phyloP scores from a whole-genome alignment of 164 flowering plant genomes.

The Akebia trifoliata region DNA sequence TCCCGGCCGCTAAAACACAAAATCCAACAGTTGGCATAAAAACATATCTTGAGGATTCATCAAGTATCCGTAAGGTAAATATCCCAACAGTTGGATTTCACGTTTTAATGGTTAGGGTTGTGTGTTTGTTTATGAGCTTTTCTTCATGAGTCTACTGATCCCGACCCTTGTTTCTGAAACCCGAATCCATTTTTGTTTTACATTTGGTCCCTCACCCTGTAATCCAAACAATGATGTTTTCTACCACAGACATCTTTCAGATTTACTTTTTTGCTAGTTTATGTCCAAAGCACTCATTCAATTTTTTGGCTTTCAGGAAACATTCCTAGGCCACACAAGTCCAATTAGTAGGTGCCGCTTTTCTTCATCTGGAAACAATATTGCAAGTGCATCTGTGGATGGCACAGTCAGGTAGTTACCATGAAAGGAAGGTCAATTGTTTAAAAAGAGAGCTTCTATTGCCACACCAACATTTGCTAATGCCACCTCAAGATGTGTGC shows the following conservation, averaged over 20 bases:
- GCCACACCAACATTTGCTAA: too few species aligned
- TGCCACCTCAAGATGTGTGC: too few species aligned
- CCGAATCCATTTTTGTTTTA: background rate
- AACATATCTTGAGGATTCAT: too few species aligned
- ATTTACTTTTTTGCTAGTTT: background rate
- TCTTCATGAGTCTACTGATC: background rate
- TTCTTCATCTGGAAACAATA: conserved; percentile 88
- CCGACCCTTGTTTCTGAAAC: background rate
- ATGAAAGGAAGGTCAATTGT: too few species aligned
- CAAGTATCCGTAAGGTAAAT: too few species aligned
- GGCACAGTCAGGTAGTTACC: conserved; percentile 82
- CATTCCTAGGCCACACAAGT: conserved; percentile 91
- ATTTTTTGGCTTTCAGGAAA: conserved; percentile 49
- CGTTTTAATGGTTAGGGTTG: too few species aligned
- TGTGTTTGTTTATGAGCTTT: too few species aligned
- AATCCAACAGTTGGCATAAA: too few species aligned
- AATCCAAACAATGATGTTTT: background rate
- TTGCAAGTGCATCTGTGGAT: conserved; percentile 95
- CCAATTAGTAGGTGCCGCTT: conserved; percentile 86
- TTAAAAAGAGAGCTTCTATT: too few species aligned
- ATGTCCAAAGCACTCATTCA: conserved; percentile 6
- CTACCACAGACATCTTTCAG: background rate
- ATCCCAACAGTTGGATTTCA: too few species aligned
- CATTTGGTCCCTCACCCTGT: background rate
- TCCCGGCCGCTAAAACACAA: too few species aligned